Evolutionary conservation across 306 rosid genomes (phyloP).

Genomic region (Acacia crassicarpa): DNA sequence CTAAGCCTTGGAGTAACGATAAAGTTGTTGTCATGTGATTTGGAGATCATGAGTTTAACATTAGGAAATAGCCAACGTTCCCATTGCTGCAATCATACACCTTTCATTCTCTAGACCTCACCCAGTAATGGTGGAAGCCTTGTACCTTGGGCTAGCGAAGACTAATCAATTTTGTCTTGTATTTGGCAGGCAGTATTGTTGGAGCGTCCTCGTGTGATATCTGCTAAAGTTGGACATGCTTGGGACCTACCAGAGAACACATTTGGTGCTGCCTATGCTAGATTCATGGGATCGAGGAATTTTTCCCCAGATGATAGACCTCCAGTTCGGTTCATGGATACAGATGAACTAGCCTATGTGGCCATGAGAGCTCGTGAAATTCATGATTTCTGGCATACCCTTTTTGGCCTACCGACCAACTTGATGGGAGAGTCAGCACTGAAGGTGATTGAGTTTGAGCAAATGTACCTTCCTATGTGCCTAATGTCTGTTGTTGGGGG

Average conservation of each 20-base stretch:
- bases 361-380: conserved; percentile 74
- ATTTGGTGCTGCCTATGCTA: conserved; percentile 90
- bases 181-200: conserved; percentile 47
- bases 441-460: conserved; percentile 71
- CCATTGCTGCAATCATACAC: too few relatives aligned
- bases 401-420: conserved; percentile 63
- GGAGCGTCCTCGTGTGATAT: conserved; percentile 60
- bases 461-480: conserved; percentile 75
- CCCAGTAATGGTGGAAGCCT: too few relatives aligned
- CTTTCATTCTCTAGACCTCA: too few relatives aligned
- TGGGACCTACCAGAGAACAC: conserved; percentile 77
- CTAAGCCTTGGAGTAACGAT: too few relatives aligned
- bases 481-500: conserved; percentile 63
- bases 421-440: conserved; percentile 71
- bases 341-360: conserved; percentile 62
- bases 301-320: conserved; percentile 95
- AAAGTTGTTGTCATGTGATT: too few relatives aligned
- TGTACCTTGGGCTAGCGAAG: neutral
- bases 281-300: conserved; percentile 94
- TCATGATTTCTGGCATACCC: conserved; percentile 79
- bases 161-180: conserved; percentile 20
- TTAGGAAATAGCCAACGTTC: too few relatives aligned
- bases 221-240: conserved; percentile 59
- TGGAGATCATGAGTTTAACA: too few relatives aligned
- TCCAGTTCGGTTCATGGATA: conserved; percentile 88